Conservation (phyloP, 371 early-diverging fungal genomes). For the Lichtheimia ramosa region DNA sequence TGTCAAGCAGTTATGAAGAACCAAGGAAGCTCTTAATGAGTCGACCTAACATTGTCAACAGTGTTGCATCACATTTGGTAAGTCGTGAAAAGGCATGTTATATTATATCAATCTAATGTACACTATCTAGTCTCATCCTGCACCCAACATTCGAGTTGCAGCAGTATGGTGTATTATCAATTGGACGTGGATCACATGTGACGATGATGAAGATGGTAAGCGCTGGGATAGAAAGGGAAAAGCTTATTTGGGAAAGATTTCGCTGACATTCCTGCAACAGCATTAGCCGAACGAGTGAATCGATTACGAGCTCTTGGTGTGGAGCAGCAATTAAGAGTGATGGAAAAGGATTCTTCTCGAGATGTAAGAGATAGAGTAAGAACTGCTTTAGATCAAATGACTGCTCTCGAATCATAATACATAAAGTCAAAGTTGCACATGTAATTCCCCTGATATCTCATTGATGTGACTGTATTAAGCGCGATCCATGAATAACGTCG, state of each 20-base stretch:
- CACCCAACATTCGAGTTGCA: conserved; percentile 68
- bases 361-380: conserved; percentile 80
- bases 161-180: conserved; percentile 84
- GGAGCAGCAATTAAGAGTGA: conserved; percentile 52
- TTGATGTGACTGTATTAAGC: no score
- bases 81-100: background rate
- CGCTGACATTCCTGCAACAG: conserved; percentile 12
- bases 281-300: conserved; percentile 20
- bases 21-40: conserved; percentile 71
- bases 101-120: background rate
- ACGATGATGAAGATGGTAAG: conserved; percentile 58
- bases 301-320: conserved; percentile 55
- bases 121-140: conserved; percentile 52
- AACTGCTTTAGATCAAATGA: conserved; percentile 67
- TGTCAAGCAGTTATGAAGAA: conserved; percentile 68
- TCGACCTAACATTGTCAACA: conserved; percentile 54
- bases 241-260: background rate
- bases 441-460: background rate
- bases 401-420: conserved; percentile 12
- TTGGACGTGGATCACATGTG: conserved; percentile 68
- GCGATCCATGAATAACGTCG: no score
- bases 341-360: conserved; percentile 56
- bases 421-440: background rate
- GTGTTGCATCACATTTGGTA: conserved; percentile 63
- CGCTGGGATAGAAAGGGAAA: background rate